Evolutionary conservation across 208 protist species (phyloP).

Genomic region (Acanthamoeba healyi): DNA sequence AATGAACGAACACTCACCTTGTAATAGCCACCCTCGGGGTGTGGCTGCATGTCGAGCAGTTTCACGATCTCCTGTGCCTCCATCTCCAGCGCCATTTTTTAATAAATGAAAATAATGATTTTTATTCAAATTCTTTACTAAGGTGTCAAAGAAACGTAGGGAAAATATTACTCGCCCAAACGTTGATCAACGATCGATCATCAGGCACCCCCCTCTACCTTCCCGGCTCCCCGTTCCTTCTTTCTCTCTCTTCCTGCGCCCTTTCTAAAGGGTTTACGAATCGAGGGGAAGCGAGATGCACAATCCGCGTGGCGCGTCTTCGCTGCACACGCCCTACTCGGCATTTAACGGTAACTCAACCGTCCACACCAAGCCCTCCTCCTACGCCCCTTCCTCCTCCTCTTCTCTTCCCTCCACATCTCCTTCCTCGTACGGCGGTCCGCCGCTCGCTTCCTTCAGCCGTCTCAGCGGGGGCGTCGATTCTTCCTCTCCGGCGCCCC

Average conservation of each 20-base stretch:
- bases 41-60: constrained; percentile 4
- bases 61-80: constrained; percentile 43
- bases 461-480: not conserved
- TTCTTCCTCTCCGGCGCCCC: not conserved
- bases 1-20: not conserved
- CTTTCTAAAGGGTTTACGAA: no score
- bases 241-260: no score
- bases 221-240: no score
- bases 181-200: no score
- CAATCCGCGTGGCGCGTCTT: not conserved
- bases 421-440: not conserved
- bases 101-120: no score
- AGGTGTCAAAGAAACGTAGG: no score
- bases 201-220: no score
- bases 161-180: no score
- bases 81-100: not conserved
- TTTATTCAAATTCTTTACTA: no score
- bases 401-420: not conserved
- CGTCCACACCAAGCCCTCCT: not conserved
- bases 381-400: not conserved
- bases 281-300: not conserved
- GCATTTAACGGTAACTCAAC: not conserved
- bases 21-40: constrained; percentile 68
- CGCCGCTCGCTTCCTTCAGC: not conserved
- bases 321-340: constrained; percentile 28